Percentiles rank a stretch among this genome's conserved stretches.
Evolutionary conservation across 768 basidiomycete species (phyloP).

Genomic region (Dendrothele bispora): DNA sequence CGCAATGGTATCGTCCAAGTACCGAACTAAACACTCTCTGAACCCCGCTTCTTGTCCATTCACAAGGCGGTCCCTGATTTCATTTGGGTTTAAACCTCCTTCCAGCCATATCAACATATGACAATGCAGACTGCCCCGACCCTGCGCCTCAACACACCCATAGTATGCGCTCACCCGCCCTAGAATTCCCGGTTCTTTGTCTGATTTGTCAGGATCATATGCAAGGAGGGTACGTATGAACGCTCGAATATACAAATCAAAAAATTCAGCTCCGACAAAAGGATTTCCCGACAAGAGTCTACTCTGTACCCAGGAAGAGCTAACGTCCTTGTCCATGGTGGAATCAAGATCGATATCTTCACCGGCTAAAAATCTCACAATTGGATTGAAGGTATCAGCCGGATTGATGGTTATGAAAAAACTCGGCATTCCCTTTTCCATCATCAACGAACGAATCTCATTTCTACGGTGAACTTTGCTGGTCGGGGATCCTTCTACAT

Average conservation of each 20-base stretch:
- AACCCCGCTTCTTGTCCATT: background rate
- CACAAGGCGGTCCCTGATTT: background rate
- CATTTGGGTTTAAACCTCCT: background rate
- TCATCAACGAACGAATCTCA: constrained; percentile 10
- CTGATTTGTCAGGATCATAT: constrained; percentile 10
- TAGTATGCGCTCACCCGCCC: constrained; percentile 23
- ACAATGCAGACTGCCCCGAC: too few species aligned
- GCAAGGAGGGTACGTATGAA: constrained; percentile 13
- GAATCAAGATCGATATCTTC: constrained; percentile 5
- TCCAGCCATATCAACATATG: background rate
- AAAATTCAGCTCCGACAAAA: constrained; percentile 10
- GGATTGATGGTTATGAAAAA: constrained; percentile 16
- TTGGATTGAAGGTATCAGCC: constrained; percentile 11
- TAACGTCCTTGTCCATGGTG: constrained; percentile 2
- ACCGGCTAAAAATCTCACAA: constrained; percentile 13
- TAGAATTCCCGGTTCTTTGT: constrained; percentile 15
- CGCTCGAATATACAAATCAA: constrained; percentile 13
- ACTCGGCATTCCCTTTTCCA: constrained; percentile 8
- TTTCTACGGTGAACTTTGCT: background rate
- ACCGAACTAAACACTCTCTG: background rate
- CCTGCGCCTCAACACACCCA: constrained; percentile 31
- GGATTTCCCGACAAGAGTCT: constrained; percentile 17
- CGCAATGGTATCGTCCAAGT: background rate
- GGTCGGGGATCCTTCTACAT: constrained; percentile 8
- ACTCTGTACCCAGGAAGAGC: background rate